Percentiles rank a stretch among this genome's conserved stretches.
Conservation (phyloP, 2,329 filamentous ascomycete genomes). For the Paecilomyces niveus region DNA sequence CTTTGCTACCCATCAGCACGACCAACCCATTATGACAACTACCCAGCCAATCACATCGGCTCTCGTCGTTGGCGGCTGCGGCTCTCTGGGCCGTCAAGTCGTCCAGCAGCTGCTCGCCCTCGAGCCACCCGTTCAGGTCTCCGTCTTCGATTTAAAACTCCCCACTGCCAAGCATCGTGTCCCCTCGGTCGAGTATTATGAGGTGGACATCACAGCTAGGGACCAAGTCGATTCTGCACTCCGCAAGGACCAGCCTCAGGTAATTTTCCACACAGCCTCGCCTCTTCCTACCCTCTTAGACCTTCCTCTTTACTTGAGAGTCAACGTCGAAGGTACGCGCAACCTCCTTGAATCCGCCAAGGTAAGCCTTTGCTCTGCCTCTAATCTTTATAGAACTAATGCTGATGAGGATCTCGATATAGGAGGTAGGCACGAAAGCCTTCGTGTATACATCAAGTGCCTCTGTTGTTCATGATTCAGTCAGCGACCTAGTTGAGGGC, state of each 20-base stretch:
- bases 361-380: neutral
- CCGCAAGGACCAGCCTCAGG: neutral
- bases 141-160: neutral
- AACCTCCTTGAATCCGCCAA: constrained; percentile 12
- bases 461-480: constrained; percentile 10
- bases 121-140: neutral
- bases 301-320: constrained; percentile 3
- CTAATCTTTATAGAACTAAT: no score
- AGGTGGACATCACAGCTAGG: neutral
- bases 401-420: no score
- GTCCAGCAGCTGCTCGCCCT: neutral
- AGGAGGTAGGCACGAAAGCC: constrained; percentile 1
- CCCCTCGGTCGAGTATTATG: neutral
- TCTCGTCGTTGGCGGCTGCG: constrained; percentile 1
- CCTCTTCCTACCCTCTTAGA: constrained; percentile 11
- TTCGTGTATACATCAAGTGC: constrained; percentile 14
- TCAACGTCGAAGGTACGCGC: constrained; percentile 13
- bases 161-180: neutral
- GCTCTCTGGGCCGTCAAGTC: constrained; percentile 1
- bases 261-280: constrained; percentile 4
- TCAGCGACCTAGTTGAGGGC: constrained; percentile 11
- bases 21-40: no score
- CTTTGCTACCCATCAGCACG: no score
- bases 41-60: no score
- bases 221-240: neutral